phyloP scores from a whole-genome alignment of 139 green algal genomes.

The Chlamydomonas incerta region DNA sequence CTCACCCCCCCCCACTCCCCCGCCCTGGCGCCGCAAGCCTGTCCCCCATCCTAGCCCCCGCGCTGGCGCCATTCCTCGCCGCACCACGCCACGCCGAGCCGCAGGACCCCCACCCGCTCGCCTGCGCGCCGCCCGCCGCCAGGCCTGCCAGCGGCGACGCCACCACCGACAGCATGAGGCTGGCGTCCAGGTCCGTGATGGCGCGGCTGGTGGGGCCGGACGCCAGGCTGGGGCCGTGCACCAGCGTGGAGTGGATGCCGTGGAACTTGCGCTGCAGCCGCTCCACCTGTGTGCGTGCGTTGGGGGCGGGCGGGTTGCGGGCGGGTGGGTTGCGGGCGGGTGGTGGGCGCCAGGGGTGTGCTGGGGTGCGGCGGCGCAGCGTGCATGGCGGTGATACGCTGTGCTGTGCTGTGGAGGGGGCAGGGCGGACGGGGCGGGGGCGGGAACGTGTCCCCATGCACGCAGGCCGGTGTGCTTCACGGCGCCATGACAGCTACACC shows the following conservation, averaged over 20 bases:
- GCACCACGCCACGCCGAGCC: not conserved
- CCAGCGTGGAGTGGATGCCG: conserved; percentile 88
- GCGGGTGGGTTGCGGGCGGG: no score
- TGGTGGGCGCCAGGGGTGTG: not conserved
- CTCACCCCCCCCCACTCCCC: no score
- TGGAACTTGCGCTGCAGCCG: conserved; percentile 92
- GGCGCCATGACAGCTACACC: no score
- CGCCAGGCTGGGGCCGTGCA: conserved; percentile 33
- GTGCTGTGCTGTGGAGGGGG: not conserved
- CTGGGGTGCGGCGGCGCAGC: not conserved
- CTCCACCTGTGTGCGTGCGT: conserved; percentile 74
- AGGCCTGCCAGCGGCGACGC: not conserved
- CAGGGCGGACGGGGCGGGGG: not conserved
- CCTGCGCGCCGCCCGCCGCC: not conserved
- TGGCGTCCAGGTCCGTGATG: conserved; percentile 41
- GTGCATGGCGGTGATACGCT: not conserved
- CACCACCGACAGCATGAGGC: conserved; percentile 5
- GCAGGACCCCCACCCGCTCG: not conserved
- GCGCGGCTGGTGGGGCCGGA: conserved; percentile 32
- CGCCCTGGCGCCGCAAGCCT: no score
- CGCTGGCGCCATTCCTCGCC: no score
- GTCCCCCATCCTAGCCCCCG: no score
- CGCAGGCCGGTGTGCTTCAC: no score
- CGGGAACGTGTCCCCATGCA: no score
- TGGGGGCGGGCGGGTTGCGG: not conserved